phyloP scores from a whole-genome alignment of 2,329 filamentous ascomycete genomes.

The Pseudogymnoascus verrucosus region DNA sequence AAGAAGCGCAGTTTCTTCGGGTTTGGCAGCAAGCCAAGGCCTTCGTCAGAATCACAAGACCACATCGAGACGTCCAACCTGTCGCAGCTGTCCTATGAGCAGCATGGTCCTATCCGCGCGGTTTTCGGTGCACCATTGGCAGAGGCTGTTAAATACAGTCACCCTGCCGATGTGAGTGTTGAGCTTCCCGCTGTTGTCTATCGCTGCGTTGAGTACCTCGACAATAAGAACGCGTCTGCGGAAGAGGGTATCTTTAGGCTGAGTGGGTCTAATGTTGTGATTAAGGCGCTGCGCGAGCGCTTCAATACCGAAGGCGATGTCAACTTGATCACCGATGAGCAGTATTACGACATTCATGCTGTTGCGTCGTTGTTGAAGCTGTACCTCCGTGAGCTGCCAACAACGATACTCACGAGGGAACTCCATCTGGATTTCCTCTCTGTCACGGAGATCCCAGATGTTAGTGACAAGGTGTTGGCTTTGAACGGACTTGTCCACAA shows the following conservation, averaged over 20 bases:
- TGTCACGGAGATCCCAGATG: conserved; percentile 70
- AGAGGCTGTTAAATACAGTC: conserved; percentile 77
- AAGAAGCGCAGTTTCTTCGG: conserved; percentile 75
- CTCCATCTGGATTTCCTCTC: conserved; percentile 82
- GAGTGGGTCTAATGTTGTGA: conserved; percentile 92
- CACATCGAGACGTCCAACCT: conserved; percentile 37
- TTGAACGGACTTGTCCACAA: conserved; percentile 72
- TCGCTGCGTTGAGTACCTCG: conserved; percentile 88
- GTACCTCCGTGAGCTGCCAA: conserved; percentile 86
- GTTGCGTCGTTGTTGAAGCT: conserved; percentile 90
- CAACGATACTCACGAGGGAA: conserved; percentile 83
- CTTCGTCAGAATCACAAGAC: conserved; percentile 51
- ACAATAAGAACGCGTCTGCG: conserved; percentile 66
- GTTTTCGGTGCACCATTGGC: conserved; percentile 80
- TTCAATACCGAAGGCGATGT: conserved; percentile 93
- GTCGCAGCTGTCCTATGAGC: conserved; percentile 35
- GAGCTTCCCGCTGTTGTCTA: conserved; percentile 89
- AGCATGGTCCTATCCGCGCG: conserved; percentile 51
- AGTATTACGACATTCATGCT: conserved; percentile 92
- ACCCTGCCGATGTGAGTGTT: conserved; percentile 63
- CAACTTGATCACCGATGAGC: conserved; percentile 71
- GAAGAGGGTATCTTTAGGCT: conserved; percentile 97
- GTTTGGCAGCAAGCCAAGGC: conserved; percentile 53
- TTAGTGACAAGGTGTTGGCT: conserved; percentile 65
- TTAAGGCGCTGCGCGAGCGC: conserved; percentile 81